Conservation (phyloP, 2,329 filamentous ascomycete genomes). For the Dryadomyces sulphureus region DNA sequence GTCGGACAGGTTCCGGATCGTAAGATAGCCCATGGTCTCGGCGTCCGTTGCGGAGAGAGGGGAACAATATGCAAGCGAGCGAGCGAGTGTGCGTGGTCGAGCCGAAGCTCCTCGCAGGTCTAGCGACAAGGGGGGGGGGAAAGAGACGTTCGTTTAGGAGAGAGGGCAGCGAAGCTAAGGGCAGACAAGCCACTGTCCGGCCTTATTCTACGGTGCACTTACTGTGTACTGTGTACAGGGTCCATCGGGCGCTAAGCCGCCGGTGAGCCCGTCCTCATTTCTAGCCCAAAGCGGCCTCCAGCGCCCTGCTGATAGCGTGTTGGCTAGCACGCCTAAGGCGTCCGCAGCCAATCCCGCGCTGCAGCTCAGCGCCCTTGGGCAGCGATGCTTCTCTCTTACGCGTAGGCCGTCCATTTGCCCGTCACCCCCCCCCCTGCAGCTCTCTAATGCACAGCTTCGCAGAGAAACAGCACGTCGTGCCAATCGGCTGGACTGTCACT, state of each 20-base stretch:
- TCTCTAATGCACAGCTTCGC: not conserved
- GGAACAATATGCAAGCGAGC: not conserved
- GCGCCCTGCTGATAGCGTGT: too few species aligned
- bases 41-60: not conserved
- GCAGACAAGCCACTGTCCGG: not conserved
- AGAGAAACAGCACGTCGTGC: not conserved
- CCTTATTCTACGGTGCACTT: too few species aligned
- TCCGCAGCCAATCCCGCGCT: not conserved
- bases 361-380: too few species aligned
- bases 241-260: not conserved
- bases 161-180: too few species aligned
- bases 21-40: constrained; percentile 37
- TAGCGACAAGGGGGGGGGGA: not conserved
- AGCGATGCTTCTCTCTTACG: not conserved
- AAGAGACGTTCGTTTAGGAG: too few species aligned
- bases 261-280: not conserved
- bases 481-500: not conserved
- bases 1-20: constrained; percentile 69
- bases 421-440: too few species aligned
- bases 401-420: not conserved
- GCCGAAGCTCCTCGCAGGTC: not conserved
- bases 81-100: not conserved
- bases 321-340: too few species aligned
- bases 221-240: not conserved
- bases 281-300: too few species aligned